phyloP scores from a whole-genome alignment of 768 basidiomycete genomes.

The Leccinum boreale region DNA sequence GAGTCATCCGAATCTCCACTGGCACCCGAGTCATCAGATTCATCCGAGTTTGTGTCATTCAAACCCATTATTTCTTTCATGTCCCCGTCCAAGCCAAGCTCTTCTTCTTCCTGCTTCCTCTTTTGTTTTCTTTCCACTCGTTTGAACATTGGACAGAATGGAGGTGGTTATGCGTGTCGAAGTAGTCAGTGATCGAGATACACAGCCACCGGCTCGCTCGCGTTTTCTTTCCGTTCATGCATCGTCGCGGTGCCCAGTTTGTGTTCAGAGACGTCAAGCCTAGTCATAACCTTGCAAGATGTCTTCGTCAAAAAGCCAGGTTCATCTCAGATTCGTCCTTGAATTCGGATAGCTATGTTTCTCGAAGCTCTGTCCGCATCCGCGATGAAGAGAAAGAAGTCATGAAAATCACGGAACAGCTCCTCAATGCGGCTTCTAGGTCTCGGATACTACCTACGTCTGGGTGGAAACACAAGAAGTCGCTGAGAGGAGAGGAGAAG shows the following conservation, averaged over 20 bases:
- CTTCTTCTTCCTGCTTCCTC: slow-evolving; percentile 61
- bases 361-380: background rate
- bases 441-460: slow-evolving; percentile 19
- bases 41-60: slow-evolving; percentile 74
- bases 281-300: slow-evolving; percentile 10
- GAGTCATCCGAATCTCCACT: slow-evolving; percentile 23
- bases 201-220: slow-evolving; percentile 23
- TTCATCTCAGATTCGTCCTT: background rate
- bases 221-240: slow-evolving; percentile 31
- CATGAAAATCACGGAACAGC: slow-evolving; percentile 25
- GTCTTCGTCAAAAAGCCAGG: background rate
- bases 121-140: slow-evolving; percentile 65
- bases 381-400: slow-evolving; percentile 8
- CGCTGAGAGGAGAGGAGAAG: slow-evolving; percentile 39
- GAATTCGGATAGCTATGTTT: background rate
- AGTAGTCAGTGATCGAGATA: background rate
- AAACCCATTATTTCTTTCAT: slow-evolving; percentile 62
- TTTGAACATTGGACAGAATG: slow-evolving; percentile 60
- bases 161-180: background rate
- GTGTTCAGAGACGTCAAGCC: slow-evolving; percentile 16
- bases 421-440: slow-evolving; percentile 35
- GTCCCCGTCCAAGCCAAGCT: slow-evolving; percentile 61
- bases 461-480: slow-evolving; percentile 37
- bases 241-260: slow-evolving; percentile 21
- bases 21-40: slow-evolving; percentile 37